Conservation (phyloP, 768 basidiomycete species). For the Lepiota subincarnata region DNA sequence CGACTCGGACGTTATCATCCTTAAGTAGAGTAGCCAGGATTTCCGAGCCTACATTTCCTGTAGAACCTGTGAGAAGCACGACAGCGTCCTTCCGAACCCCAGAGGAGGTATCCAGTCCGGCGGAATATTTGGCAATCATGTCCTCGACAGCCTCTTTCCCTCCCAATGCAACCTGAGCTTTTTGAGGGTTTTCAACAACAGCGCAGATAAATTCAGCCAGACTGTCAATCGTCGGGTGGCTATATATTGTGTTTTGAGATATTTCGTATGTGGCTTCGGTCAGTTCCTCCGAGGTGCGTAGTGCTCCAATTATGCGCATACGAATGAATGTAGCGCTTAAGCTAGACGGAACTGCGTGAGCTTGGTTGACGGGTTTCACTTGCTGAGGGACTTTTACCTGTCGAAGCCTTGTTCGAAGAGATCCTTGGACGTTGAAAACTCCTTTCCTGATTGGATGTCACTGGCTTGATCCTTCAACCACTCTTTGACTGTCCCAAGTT, state of each 20-base stretch:
- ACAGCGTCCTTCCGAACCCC: conserved; percentile 8
- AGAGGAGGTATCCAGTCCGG: background rate
- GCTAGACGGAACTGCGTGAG: conserved; percentile 4
- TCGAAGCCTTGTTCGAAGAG: conserved; percentile 30
- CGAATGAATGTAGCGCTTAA: conserved; percentile 27
- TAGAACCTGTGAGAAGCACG: conserved; percentile 36
- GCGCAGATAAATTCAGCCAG: conserved; percentile 20
- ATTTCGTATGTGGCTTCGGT: conserved; percentile 22
- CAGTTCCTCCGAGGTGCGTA: conserved; percentile 23
- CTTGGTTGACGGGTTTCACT: background rate
- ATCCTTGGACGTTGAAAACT: conserved; percentile 16
- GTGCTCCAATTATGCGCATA: conserved; percentile 24
- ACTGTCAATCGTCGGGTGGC: conserved; percentile 22
- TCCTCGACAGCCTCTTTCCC: conserved; percentile 22
- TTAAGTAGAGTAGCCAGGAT: conserved; percentile 26
- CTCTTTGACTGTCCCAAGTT: background rate
- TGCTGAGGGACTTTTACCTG: conserved; percentile 8
- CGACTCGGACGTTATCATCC: conserved; percentile 16
- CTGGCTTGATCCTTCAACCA: background rate
- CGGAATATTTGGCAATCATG: conserved; percentile 37
- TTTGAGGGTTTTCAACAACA: conserved; percentile 10
- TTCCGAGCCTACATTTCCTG: conserved; percentile 35
- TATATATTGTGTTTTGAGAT: conserved; percentile 26
- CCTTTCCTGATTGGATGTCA: background rate
- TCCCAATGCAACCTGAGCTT: background rate